These are phyloP conservation scores for Tylopilus sp. DNA, from an alignment of 768 basidiomycete genomes.

Conservation along the genomic window DNA sequence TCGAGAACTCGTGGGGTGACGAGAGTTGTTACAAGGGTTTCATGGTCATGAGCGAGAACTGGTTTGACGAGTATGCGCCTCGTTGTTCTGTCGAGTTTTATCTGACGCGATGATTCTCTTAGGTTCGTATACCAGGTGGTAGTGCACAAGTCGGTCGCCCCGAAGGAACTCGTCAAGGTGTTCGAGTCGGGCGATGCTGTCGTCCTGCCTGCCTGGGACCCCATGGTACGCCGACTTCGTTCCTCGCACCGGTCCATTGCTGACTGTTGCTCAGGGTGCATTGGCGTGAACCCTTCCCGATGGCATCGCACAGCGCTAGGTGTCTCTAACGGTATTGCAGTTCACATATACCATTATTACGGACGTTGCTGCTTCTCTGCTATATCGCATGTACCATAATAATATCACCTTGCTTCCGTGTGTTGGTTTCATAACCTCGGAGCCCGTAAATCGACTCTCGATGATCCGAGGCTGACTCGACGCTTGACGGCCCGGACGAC, in stretches of 20 bases:
- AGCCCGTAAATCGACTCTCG: too few relatives aligned
- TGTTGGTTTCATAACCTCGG: not conserved
- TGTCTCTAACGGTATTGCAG: not conserved
- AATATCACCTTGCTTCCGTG: not conserved
- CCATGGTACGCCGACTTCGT: conserved; percentile 24
- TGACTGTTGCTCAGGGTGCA: conserved; percentile 16
- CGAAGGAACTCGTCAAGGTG: conserved; percentile 77
- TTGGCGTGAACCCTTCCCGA: conserved; percentile 18
- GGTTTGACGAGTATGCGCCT: conserved; percentile 81
- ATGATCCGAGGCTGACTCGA: too few relatives aligned
- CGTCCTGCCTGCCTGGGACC: conserved; percentile 86
- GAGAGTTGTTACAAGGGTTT: conserved; percentile 77
- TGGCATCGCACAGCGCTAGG: too few relatives aligned
- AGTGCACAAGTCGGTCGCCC: conserved; percentile 74
- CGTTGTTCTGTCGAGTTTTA: not conserved
- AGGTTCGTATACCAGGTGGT: conserved; percentile 95
- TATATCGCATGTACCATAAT: not conserved
- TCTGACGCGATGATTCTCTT: conserved; percentile 2
- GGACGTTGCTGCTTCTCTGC: not conserved
- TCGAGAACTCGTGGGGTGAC: conserved; percentile 95
- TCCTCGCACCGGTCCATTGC: not conserved
- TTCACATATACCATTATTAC: not conserved
- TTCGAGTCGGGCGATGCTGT: conserved; percentile 63
- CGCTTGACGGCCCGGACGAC: too few relatives aligned
- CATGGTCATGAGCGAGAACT: conserved; percentile 87